Evolutionary conservation across 2,329 filamentous ascomycete species (phyloP).

Genomic region (Trichoderma simmonsii): DNA sequence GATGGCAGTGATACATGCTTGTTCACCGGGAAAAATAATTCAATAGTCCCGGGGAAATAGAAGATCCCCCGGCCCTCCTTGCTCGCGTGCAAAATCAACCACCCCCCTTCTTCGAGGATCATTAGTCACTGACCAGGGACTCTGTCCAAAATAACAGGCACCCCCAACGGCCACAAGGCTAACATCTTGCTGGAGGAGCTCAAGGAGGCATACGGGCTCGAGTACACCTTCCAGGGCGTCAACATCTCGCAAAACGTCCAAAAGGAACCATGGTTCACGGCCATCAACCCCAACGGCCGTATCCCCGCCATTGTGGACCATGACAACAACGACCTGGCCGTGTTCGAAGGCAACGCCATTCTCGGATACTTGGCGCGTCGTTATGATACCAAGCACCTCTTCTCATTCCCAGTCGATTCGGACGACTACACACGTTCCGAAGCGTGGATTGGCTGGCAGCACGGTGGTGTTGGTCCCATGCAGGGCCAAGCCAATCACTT

Average conservation of each 20-base stretch:
- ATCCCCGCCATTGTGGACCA: slow-evolving; percentile 67
- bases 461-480: slow-evolving; percentile 69
- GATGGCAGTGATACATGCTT: not conserved
- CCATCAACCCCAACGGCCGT: slow-evolving; percentile 60
- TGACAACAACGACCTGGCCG: slow-evolving; percentile 55
- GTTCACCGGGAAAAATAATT: not conserved
- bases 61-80: not conserved
- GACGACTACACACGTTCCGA: slow-evolving; percentile 36
- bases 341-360: slow-evolving; percentile 75
- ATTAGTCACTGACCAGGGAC: slow-evolving; percentile 4
- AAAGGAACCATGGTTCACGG: slow-evolving; percentile 65
- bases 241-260: slow-evolving; percentile 62
- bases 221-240: slow-evolving; percentile 58
- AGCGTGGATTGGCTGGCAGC: slow-evolving; percentile 65
- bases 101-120: not conserved
- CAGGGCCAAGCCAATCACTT: slow-evolving; percentile 78
- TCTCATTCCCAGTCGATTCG: slow-evolving; percentile 39
- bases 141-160: slow-evolving; percentile 30
- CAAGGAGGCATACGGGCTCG: slow-evolving; percentile 59
- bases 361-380: slow-evolving; percentile 69
- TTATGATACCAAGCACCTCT: slow-evolving; percentile 59
- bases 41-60: not conserved
- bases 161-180: slow-evolving; percentile 55
- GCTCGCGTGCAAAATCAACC: not conserved
- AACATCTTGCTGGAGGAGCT: slow-evolving; percentile 64